phyloP scores from a whole-genome alignment of 164 flowering plant species.

The Piper betle region DNA sequence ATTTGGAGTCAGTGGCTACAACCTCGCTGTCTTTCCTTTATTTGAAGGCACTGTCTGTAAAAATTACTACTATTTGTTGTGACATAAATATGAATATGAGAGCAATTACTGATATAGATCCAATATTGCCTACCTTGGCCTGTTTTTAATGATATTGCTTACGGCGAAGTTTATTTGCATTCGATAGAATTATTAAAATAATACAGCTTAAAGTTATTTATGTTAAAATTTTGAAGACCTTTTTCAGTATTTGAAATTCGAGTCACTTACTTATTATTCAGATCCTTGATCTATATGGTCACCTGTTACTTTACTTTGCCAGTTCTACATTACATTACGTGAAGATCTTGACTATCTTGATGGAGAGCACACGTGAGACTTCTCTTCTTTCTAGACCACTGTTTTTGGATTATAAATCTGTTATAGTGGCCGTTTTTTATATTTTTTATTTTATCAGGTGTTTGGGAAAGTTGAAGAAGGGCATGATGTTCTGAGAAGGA shows the following conservation, averaged over 20 bases:
- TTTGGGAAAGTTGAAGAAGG: conserved; percentile 97
- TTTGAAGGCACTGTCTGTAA: too few species aligned
- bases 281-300: not conserved
- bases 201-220: too few species aligned
- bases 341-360: conserved; percentile 95
- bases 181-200: too few species aligned
- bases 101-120: too few species aligned
- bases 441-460: conserved; percentile 30
- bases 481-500: conserved; percentile 62
- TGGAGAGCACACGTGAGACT: conserved; percentile 78
- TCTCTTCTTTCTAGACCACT: not conserved
- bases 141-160: too few species aligned
- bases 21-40: too few species aligned
- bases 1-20: too few species aligned
- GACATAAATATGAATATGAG: too few species aligned
- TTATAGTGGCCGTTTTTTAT: not conserved
- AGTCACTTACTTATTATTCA: not conserved
- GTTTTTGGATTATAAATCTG: not conserved
- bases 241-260: not conserved
- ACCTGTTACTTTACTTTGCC: conserved; percentile 11
- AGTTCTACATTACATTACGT: conserved; percentile 90
- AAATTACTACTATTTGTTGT: too few species aligned
- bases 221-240: not conserved
- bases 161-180: too few species aligned
- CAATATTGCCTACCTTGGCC: too few species aligned